Evolutionary conservation across 345 rosid genomes (phyloP).

Genomic region (Trapa incisa): DNA sequence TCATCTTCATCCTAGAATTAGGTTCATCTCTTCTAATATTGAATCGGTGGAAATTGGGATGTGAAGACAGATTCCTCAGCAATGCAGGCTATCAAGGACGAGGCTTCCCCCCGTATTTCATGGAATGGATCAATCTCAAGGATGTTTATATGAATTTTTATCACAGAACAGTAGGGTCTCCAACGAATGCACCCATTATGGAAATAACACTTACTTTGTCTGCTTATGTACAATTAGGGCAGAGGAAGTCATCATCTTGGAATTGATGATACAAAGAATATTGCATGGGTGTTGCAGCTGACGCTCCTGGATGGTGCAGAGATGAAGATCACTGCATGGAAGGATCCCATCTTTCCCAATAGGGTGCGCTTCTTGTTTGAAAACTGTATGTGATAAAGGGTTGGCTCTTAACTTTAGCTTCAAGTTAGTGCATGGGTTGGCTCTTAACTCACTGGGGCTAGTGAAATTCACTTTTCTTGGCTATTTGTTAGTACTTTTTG

Average conservation of each 20-base stretch:
- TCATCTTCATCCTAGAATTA: background rate
- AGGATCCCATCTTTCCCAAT: slow-evolving; percentile 30
- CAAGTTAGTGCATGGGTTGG: background rate
- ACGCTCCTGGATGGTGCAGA: slow-evolving; percentile 70
- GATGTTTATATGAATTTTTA: slow-evolving; percentile 73
- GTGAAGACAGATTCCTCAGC: slow-evolving; percentile 85
- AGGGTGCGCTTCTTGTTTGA: slow-evolving; percentile 45
- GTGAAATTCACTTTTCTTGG: background rate
- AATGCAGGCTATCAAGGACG: slow-evolving; percentile 53
- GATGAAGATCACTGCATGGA: slow-evolving; percentile 61
- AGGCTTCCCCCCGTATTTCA: slow-evolving; percentile 74
- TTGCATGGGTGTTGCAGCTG: slow-evolving; percentile 66
- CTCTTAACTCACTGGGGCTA: background rate
- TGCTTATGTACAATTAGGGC: slow-evolving; percentile 36
- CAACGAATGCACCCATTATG: background rate
- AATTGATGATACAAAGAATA: slow-evolving; percentile 75
- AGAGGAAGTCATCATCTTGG: slow-evolving; percentile 92
- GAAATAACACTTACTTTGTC: background rate
- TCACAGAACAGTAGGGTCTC: slow-evolving; percentile 39
- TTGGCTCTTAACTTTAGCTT: no score
- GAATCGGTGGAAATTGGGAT: slow-evolving; percentile 87
- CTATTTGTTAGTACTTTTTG: no score
- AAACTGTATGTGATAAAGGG: slow-evolving; percentile 29
- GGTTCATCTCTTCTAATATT: slow-evolving; percentile 1
- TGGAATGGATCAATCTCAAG: slow-evolving; percentile 90